Base-by-base conservation (phyloP, 2,329 filamentous ascomycete species). In the Alternaria atra region DNA sequence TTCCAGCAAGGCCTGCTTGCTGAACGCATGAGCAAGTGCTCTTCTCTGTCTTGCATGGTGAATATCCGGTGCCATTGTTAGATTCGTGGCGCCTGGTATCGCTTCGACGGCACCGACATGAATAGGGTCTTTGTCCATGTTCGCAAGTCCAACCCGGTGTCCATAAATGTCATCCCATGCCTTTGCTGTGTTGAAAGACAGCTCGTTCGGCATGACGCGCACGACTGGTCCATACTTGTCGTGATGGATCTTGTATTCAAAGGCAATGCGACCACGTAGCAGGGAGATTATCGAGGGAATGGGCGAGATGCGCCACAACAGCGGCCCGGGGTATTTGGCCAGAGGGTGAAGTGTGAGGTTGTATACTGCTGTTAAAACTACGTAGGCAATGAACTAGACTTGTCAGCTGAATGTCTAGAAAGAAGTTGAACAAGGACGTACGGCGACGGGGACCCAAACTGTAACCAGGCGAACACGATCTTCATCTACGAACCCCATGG, bases 21-120 rank as follows among this genome's bases (percentile, higher is more conserved):
- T 75, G 65, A 82, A 82, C 9, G 78, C 78, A 65, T 81, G 76
- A 5, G 79, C 75, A 3, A 82, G 72, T 10, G 79, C 69, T 32
- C 79, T 72, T 34, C 81, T 70, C 55, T 76, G 73, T 23, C 80
- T 72, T 6, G 76, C 72, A 67, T 83, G 80, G 56, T 74, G 67
- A 17, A 74, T 69, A 52, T 81, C 77, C 17, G 79, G 73, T 7
- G 80, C 73, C 67, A 74, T 77, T 13, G 77, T 76, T 56, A 80
- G 42, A 29, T 77, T 79, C 3, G 75, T 78, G 1, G 74, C 73
- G 2, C 74, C 76, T n/a, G 72, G 73, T 43, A 77, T 74, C 3
- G 75, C 73, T 44, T 74, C 73, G 0, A 77, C 75, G 10, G 73
- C 66, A 23, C 76, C 75, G 15, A 79, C 76, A 52, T 78, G 72